phyloP scores from a whole-genome alignment of 2,329 filamentous ascomycete species.

The Colletotrichum nymphaeae region DNA sequence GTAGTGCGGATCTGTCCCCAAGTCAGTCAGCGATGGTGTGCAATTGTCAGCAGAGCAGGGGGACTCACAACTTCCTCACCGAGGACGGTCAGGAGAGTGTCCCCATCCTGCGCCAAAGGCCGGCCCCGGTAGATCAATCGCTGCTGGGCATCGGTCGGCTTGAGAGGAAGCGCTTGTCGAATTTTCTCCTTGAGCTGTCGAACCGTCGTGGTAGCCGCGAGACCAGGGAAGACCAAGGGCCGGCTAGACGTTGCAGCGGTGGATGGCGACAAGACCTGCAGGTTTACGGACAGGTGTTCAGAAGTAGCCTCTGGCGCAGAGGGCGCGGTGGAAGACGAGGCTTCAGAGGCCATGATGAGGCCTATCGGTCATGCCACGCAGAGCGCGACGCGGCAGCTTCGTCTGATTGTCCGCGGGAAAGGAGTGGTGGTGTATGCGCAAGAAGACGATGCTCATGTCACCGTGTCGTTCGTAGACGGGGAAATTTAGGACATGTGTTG shows the following conservation, averaged over 20 bases:
- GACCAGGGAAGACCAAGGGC: conserved; percentile 60
- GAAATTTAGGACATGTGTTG: conserved; percentile 35
- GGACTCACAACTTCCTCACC: conserved; percentile 63
- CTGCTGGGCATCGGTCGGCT: conserved; percentile 65
- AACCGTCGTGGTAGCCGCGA: conserved; percentile 64
- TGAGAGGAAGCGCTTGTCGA: conserved; percentile 60
- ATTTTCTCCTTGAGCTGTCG: conserved; percentile 69
- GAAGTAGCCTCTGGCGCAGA: conserved; percentile 40
- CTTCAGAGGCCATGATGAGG: conserved; percentile 53
- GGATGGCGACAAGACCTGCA: conserved; percentile 71
- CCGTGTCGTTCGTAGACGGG: conserved; percentile 15
- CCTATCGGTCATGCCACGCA: conserved; percentile 34
- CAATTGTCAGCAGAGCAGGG: conserved; percentile 12
- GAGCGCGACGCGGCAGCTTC: conserved; percentile 30
- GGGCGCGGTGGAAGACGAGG: conserved; percentile 41
- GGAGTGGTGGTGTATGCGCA: conserved; percentile 2
- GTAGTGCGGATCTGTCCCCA: conserved; percentile 28
- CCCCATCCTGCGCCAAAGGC: conserved; percentile 63
- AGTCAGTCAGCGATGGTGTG: conserved; percentile 31
- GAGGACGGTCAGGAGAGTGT: conserved; percentile 68
- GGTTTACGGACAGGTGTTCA: conserved; percentile 58
- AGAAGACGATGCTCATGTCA: conserved; percentile 31
- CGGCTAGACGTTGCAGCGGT: conserved; percentile 57
- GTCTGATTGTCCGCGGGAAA: conserved; percentile 3
- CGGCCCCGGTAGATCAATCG: conserved; percentile 71